Evolutionary conservation across 2,329 filamentous ascomycete genomes (phyloP), one percentile per base, ranked within the genome.

Genomic region (Diaporthe vaccinii): DNA sequence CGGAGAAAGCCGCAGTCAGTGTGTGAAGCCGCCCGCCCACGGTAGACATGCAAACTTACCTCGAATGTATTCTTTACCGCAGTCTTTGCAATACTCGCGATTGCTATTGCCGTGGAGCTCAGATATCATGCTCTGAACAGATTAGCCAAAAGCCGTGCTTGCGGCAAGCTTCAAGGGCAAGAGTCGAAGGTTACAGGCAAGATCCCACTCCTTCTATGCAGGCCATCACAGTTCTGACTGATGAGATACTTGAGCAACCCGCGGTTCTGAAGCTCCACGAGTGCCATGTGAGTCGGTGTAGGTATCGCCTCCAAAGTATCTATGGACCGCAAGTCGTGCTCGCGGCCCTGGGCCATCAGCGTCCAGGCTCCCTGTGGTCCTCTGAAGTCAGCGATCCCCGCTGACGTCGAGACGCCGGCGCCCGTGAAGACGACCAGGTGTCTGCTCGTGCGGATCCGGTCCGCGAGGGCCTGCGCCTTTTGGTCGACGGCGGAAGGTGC

Each of bases 31-130:
- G 46, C 15, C 1, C 31, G 8, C 41, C 25, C 6, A 31, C 28
- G 20, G 28, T 4, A 12, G n/a, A 8, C 17, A 12, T 36, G 14
- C 44, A 34, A 10, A 78, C 74, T 17, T 78, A 85, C 84, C 85
- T 22, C 86, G 82, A 17, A 88, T 82, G 36, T 86, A 88, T 71
- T 88, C 85, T 41, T 87, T 86, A 0, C 83, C 83, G 49, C 86
- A 88, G 14, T 84, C 82, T 57, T 83, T 82, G 76, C 86, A 88
- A 39, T 80, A 84, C 71, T 88, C 86, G 0, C 83, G 82, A 57
- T 87, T 88, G 49, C 82, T 87, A 61, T 88, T 88, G 0, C 86
- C 86, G 41, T 88, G 86, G 0, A 88, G 81, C 73, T 88, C 86
- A 0, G 86, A 86, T 59, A 88, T 86, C 14, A 70, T 82, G 10